Base-by-base conservation (phyloP, 768 basidiomycete genomes). In the Mrakia hoshinonis region DNA sequence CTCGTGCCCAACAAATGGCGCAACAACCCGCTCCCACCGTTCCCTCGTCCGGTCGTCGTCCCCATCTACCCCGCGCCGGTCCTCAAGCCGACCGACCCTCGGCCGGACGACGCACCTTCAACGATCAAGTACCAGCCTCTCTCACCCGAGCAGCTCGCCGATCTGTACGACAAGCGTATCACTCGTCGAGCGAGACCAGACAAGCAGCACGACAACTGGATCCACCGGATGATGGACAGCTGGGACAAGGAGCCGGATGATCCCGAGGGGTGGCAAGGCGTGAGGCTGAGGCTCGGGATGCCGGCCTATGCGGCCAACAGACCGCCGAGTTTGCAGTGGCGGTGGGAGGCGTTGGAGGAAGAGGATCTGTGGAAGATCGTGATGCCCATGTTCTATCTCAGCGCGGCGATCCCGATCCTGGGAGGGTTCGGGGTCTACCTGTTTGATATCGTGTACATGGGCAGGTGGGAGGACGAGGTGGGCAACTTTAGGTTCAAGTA, bases 261-360 rank as follows among this genome's bases (percentile, higher is more conserved):
- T 48, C 64, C 63, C 5, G 52, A 60, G 54, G 70, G 70, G 26
- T 72, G 62, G 62, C 43, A 46, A 12, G n/a, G 54, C 20, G 64
- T 72, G 11, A 47, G 70, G 31, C 36, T 58, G 46, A 72, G 60
- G 64, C 47, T 72, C 43, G 70, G 70, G 4, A 18, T 72, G 12
- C 69, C 69, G 15, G 60, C 69, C 7, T 34, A 49, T 20, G 60
- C 34, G 12, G 60, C 60, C 31, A 52, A 62, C 34, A 46, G 60
- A 24, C 69, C 69, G 61, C 58, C 69, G 2, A 63, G 60, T 26
- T 1, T 69, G 0, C 26, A 52, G 60, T 69, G 47, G 31, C 60
- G 52, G 29, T 69, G 60, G 60, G 69, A 69, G 49, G 36, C 34
- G 5, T 31, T 69, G 69, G 58, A 43, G 55, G 69, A 69, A 49